Evolutionary conservation across 768 basidiomycete species (phyloP).

Genomic region (Tephrocybe sp.): DNA sequence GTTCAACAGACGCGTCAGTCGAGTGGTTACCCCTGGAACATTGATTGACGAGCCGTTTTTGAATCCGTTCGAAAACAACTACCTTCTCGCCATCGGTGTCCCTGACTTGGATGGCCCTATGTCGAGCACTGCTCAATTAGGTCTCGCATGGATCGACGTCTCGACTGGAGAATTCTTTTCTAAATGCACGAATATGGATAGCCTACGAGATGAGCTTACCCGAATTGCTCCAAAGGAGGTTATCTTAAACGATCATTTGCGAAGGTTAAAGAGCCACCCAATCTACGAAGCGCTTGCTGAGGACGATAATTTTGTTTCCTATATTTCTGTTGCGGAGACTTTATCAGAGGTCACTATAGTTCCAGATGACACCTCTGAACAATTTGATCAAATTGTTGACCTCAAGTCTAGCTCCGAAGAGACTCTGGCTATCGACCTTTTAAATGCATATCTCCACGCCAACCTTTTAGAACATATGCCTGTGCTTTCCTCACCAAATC

Average conservation of each 20-base stretch:
- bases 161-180: conserved; percentile 94
- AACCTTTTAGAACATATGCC: conserved; percentile 84
- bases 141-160: conserved; percentile 92
- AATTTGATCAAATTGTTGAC: conserved; percentile 1
- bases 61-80: conserved; percentile 85
- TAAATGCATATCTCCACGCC: conserved; percentile 61
- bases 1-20: conserved; percentile 79
- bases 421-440: conserved; percentile 52
- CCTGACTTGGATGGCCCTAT: conserved; percentile 9
- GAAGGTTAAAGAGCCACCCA: conserved; percentile 36
- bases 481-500: conserved; percentile 49
- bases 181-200: conserved; percentile 49
- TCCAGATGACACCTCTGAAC: background rate
- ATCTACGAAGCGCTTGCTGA: conserved; percentile 48
- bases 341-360: background rate
- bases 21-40: conserved; percentile 91
- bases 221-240: conserved; percentile 83
- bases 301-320: conserved; percentile 55
- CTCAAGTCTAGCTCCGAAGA: conserved; percentile 37
- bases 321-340: conserved; percentile 22
- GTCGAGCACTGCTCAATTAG: conserved; percentile 30
- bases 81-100: conserved; percentile 66
- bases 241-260: conserved; percentile 52
- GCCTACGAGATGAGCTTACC: conserved; percentile 76
- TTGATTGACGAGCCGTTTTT: conserved; percentile 90